Conservation (phyloP, 140 eudicot genomes). For the Flaveria floridana region DNA sequence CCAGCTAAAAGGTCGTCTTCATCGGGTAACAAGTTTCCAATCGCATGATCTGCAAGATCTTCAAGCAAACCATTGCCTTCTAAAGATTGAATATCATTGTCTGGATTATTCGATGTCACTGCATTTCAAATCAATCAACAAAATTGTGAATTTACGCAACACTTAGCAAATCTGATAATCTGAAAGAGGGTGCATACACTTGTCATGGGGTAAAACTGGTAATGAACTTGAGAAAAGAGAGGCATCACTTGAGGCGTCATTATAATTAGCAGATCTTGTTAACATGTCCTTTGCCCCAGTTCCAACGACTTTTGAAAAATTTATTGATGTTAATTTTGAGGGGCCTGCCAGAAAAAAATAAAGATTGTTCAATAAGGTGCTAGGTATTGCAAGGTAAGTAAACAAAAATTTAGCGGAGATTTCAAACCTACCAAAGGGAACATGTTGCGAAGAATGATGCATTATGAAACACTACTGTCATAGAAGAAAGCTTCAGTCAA, state of each 20-base stretch:
- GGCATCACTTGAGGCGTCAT: constrained; percentile 50
- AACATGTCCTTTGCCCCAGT: constrained; percentile 34
- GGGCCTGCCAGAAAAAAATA: constrained; percentile 34
- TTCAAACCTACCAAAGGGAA: constrained; percentile 39
- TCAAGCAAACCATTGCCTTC: constrained; percentile 40
- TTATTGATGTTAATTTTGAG: constrained; percentile 31
- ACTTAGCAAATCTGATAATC: background rate
- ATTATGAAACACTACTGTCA: constrained; percentile 38
- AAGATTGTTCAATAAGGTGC: background rate
- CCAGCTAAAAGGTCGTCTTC: constrained; percentile 84
- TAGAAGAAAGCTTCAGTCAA: constrained; percentile 8
- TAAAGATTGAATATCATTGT: constrained; percentile 38
- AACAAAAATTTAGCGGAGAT: background rate
- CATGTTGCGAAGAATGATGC: constrained; percentile 39
- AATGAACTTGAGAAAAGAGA: constrained; percentile 67
- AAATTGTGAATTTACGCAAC: background rate
- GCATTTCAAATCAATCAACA: constrained; percentile 33
- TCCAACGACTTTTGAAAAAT: constrained; percentile 44
- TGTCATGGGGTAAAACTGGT: constrained; percentile 73
- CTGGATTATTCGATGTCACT: constrained; percentile 46
- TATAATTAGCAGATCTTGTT: constrained; percentile 43
- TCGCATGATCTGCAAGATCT: constrained; percentile 33
- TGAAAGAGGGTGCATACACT: constrained; percentile 41
- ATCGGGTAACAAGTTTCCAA: constrained; percentile 63
- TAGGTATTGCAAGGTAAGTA: constrained; percentile 10